Conservation (phyloP, 1,284 basidiomycete genomes). For the Tremellales sp. region DNA sequence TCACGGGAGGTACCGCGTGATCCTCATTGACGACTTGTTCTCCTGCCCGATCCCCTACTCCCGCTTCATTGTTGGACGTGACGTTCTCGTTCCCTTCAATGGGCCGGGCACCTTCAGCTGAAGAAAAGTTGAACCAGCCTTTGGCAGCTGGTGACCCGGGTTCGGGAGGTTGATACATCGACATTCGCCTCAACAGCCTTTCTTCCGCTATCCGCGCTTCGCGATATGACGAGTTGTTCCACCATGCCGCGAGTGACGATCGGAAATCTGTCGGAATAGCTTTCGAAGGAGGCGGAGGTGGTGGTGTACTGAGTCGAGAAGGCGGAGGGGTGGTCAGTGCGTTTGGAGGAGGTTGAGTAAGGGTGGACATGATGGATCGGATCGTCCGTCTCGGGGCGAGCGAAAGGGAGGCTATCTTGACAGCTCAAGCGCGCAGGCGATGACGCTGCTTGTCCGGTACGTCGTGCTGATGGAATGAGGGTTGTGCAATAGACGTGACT, state of each 20-base stretch:
- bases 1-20: constrained; percentile 4
- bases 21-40: not conserved
- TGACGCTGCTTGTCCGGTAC: no score
- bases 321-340: not conserved
- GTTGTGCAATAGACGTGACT: no score
- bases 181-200: constrained; percentile 34
- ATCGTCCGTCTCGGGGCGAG: not conserved
- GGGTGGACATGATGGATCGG: not conserved
- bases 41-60: constrained; percentile 3
- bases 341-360: not conserved
- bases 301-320: not conserved
- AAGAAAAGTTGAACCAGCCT: not conserved
- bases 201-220: constrained; percentile 41
- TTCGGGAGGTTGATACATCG: constrained; percentile 23
- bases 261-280: constrained; percentile 41
- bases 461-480: no score
- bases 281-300: constrained; percentile 17
- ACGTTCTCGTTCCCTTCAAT: not conserved
- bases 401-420: not conserved
- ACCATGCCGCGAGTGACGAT: constrained; percentile 40
- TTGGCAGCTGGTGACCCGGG: not conserved
- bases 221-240: constrained; percentile 39
- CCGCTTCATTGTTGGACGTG: not conserved
- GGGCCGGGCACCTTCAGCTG: not conserved
- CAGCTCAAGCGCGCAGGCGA: no score